Evolutionary conservation across 495 filamentous ascomycete genomes (phyloP), one percentile per base, ranked within the genome.

Genomic region (Sabuloglossum arenarium): DNA sequence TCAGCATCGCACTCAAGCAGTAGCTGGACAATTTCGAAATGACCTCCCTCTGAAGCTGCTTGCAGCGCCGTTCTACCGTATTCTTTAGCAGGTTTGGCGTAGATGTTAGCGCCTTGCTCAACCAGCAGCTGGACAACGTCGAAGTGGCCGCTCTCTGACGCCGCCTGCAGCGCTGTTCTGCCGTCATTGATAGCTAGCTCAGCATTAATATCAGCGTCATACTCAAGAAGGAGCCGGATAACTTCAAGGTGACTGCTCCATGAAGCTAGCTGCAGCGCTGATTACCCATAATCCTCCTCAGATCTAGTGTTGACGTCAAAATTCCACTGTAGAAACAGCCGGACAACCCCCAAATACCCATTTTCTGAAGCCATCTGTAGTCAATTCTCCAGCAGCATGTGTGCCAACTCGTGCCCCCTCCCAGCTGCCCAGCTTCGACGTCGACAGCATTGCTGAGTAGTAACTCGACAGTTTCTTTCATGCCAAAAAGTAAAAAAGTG

Each of bases 401-500:
- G 46, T 19, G 46, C 46, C 46, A 51, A 12, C 25, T 8, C 46
- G 19, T 51, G 34, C 34, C 34, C 34, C 16, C 34, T 16, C 34
- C 16, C 34, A 8, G 34, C 34, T 39, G 34, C 34, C 34, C 25
- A 8, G 25, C 21, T 8, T 51, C 19, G 21, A 30, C 21, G 19
- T 51, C 25, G 19, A 19, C 25, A 19, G 8, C 19, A 8, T 8
- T 8, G 6, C 8, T 51, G 25, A 51, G 25, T 19, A 51, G 19
- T 12, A 51, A 8, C 19, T 12, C 25, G 12, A 12, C 19, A 8
- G 46, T 12, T 23, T 19, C 19, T 19, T 30, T 19, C 21, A n/a
- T n/a, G n/a, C n/a, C n/a, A n/a, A n/a, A n/a, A 63, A 52, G 16
- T 59, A 62, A 29, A 63, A 61, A 47, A 58, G 61, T 49, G 62